Base-by-base conservation (phyloP, 176 grass and related monocot species). In the Thalia dealbata region DNA sequence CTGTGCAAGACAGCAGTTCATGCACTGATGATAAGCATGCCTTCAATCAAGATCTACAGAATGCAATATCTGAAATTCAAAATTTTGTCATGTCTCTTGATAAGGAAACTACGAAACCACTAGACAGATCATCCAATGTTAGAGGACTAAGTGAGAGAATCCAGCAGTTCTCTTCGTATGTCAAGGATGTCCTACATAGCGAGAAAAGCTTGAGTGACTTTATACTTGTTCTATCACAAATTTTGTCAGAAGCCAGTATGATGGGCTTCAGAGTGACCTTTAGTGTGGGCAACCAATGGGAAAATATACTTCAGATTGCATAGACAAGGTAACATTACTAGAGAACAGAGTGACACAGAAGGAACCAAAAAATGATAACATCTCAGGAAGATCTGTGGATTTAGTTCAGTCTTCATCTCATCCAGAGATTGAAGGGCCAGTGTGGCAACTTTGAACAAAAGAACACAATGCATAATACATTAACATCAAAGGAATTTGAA, bases 231-330 rank as follows among this genome's bases (percentile, higher is more conserved):
- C 50, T 99, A 15, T 91, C 95, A 56, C 56, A 69, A 58, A 71
- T 99, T 52, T 85, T 99, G 58, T 83, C 76, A 78, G 87, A 91
- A 80, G 88, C 79, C 68, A 76, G 86, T 83, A 78, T 89, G 71
- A 79, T 99, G 67, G 88, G 90, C 51, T 87, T 85, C 32, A 85
- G 65, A 44, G 64, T 86, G 64, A 79, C 72, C 23, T 68, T 64
- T 74, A 80, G 83, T 29, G 84, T 72, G 45, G 75, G 25, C 56
- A 88, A 74, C 69, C 87, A 99, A 83, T 66, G 78, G 69, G 90
- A 99, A 81, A 91, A 41, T 74, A 83, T 67, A 84, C 69, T 50
- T 84, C 90, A 69, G 90, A 99, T 91, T 99, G 88, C 78, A 61
- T 75, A 75, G 73, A 75, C 55, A 75, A 75, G 52, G 73, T 75